These are phyloP conservation scores for Lasiosphaeria ovina DNA, from an alignment of 495 filamentous ascomycete species.

Conservation along the genomic window DNA sequence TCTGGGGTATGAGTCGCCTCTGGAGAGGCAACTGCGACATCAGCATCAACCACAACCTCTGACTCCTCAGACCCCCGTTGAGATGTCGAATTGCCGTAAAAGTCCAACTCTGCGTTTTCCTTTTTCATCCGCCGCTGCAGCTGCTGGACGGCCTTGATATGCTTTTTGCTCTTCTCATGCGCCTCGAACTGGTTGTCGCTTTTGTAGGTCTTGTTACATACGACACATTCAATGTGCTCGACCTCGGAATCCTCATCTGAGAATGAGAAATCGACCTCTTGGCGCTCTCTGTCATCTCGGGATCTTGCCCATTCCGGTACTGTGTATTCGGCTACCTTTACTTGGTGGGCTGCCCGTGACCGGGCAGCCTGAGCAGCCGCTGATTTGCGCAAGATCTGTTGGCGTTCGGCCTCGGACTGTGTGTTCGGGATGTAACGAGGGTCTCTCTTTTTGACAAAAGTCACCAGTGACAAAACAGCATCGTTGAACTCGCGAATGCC, in stretches of 20 bases:
- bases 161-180: constrained; percentile 97
- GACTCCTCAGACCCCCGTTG: constrained; percentile 1
- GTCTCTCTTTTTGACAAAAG: constrained; percentile 91
- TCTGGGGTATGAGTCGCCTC: not conserved
- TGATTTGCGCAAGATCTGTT: constrained; percentile 73
- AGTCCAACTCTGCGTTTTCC: constrained; percentile 61
- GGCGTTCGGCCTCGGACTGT: constrained; percentile 76
- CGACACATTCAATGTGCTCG: constrained; percentile 81
- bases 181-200: constrained; percentile 87
- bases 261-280: constrained; percentile 41
- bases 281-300: constrained; percentile 42
- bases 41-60: not conserved
- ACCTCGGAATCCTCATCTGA: constrained; percentile 56
- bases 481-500: constrained; percentile 89
- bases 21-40: not conserved
- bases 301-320: constrained; percentile 78
- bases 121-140: constrained; percentile 78
- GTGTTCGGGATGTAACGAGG: constrained; percentile 68
- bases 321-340: constrained; percentile 61
- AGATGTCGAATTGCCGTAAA: constrained; percentile 37
- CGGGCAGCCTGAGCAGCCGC: constrained; percentile 81
- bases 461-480: constrained; percentile 79
- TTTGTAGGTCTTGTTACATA: constrained; percentile 89
- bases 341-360: constrained; percentile 75
- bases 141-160: constrained; percentile 77